phyloP scores from a whole-genome alignment of 225 moss, liverwort and hornwort genomes.

The Antitrichia curtipendula region DNA sequence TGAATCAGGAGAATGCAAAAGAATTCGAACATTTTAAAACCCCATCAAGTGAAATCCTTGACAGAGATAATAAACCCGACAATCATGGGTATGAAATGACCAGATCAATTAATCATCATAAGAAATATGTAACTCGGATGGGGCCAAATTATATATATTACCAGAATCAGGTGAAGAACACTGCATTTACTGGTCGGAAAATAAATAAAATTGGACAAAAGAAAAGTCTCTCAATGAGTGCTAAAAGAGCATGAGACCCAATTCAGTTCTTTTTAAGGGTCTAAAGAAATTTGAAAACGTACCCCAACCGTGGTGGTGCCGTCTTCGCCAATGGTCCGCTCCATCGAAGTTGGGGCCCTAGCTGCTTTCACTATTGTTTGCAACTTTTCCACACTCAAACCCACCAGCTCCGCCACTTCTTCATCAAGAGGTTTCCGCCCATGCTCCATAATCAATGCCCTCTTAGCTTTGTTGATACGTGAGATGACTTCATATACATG shows the following conservation, averaged over 20 bases:
- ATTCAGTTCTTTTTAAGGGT: neutral
- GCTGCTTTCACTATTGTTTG: constrained; percentile 51
- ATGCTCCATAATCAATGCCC: constrained; percentile 58
- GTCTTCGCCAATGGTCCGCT: constrained; percentile 65
- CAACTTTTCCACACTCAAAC: constrained; percentile 64
- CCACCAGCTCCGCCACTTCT: constrained; percentile 70
- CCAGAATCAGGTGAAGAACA: neutral
- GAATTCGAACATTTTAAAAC: neutral
- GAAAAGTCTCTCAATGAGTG: neutral
- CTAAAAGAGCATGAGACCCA: neutral
- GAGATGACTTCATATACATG: constrained; percentile 62
- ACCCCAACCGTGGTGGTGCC: constrained; percentile 50
- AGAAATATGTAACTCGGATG: neutral
- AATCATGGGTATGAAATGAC: neutral
- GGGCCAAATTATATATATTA: neutral
- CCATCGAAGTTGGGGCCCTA: constrained; percentile 67
- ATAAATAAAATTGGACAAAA: neutral
- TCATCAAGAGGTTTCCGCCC: constrained; percentile 55
- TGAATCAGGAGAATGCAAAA: neutral
- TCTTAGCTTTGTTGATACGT: constrained; percentile 84
- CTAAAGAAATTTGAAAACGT: neutral
- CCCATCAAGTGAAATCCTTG: neutral
- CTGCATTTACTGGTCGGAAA: neutral
- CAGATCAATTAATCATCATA: neutral
- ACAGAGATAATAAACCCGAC: neutral